phyloP scores from a whole-genome alignment of 257 asterid genomes.

The Cordia subcordata region DNA sequence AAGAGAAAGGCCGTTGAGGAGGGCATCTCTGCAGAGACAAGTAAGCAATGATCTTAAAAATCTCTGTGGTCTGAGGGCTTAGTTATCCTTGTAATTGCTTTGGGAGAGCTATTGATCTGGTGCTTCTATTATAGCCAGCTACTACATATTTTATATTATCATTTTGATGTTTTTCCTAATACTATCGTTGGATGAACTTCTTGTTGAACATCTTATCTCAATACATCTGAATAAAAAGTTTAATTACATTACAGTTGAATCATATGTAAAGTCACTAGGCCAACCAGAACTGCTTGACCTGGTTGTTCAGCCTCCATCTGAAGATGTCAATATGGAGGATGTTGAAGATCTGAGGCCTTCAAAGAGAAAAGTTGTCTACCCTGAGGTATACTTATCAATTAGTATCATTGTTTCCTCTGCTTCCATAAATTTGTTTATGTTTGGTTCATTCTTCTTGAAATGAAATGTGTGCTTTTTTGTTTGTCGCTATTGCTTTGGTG shows the following conservation, averaged over 20 bases:
- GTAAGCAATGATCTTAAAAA: constrained; percentile 22
- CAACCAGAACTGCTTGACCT: constrained; percentile 86
- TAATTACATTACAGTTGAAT: constrained; percentile 62
- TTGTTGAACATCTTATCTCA: constrained; percentile 5
- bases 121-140: background rate
- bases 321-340: constrained; percentile 75
- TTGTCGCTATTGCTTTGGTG: constrained; percentile 18
- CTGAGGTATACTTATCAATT: constrained; percentile 54
- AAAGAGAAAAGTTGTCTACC: constrained; percentile 79
- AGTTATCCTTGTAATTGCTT: too few species aligned
- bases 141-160: background rate
- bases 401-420: background rate
- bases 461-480: background rate
- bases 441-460: constrained; percentile 1
- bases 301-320: constrained; percentile 77
- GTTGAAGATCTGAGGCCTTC: constrained; percentile 89
- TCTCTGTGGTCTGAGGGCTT: too few species aligned
- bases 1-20: constrained; percentile 73
- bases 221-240: constrained; percentile 13
- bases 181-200: background rate
- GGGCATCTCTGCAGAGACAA: constrained; percentile 90
- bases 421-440: constrained; percentile 6
- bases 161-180: background rate
- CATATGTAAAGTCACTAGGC: constrained; percentile 84
- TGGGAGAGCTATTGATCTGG: background rate